Percentiles rank a stretch among this genome's conserved stretches.
phyloP scores from a whole-genome alignment of 495 filamentous ascomycete species.

The Mytilinidion resinicola region DNA sequence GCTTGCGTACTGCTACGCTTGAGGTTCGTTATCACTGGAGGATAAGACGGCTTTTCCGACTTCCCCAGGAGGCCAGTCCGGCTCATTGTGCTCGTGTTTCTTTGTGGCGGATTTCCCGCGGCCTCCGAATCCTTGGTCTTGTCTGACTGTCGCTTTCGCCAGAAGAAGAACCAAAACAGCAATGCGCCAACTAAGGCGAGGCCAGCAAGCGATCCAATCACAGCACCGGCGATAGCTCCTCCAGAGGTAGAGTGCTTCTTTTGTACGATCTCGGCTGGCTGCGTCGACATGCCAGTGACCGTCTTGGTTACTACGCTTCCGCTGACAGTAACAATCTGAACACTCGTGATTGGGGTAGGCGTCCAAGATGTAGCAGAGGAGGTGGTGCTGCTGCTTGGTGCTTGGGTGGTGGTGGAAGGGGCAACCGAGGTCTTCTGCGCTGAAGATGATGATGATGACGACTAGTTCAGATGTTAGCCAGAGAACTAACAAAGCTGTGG shows the following conservation, averaged over 20 bases:
- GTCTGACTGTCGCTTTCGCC: constrained; percentile 5
- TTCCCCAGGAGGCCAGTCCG: constrained; percentile 18
- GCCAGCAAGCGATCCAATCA: constrained; percentile 18
- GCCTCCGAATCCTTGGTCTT: constrained; percentile 6
- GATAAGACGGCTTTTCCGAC: constrained; percentile 5
- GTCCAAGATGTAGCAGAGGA: not conserved
- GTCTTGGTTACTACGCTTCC: constrained; percentile 17
- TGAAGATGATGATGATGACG: not conserved
- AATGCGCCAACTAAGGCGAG: constrained; percentile 9
- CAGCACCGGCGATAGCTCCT: constrained; percentile 24
- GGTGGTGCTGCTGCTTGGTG: not conserved
- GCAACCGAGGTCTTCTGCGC: not conserved
- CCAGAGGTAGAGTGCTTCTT: constrained; percentile 3
- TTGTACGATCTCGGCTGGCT: not conserved
- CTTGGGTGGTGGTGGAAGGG: constrained; percentile 2
- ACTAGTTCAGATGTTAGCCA: constrained; percentile 2
- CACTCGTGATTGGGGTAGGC: constrained; percentile 12
- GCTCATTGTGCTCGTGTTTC: constrained; percentile 26
- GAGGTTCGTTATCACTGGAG: constrained; percentile 10
- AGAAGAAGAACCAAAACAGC: constrained; percentile 13
- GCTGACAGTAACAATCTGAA: constrained; percentile 19
- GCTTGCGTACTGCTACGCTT: not conserved
- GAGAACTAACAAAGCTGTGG: not conserved
- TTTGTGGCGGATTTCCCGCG: not conserved
- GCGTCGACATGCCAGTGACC: constrained; percentile 9